phyloP scores from a whole-genome alignment of 768 basidiomycete genomes.

The Tremella yokohamensis region DNA sequence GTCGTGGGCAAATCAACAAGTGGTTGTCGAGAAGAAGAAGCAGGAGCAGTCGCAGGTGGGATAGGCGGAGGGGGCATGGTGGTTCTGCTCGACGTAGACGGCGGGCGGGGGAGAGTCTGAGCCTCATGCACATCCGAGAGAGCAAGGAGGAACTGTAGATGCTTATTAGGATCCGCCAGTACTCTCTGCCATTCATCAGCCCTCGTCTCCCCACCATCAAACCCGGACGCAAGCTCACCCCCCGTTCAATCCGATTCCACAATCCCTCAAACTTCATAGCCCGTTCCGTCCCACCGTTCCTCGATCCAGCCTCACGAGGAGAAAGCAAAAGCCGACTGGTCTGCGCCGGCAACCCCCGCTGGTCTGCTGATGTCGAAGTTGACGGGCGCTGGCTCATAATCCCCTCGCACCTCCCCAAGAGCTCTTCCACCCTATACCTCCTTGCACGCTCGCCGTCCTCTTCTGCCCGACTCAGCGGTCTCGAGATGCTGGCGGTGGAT shows the following conservation, averaged over 20 bases:
- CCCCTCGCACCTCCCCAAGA: conserved; percentile 41
- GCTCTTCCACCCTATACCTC: conserved; percentile 35
- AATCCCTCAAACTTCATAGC: conserved; percentile 32
- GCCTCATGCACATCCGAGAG: conserved; percentile 28
- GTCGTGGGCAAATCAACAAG: conserved; percentile 13
- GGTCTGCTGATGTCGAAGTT: conserved; percentile 20
- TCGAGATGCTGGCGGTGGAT: conserved; percentile 20
- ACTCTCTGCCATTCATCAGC: conserved; percentile 18
- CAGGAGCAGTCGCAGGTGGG: conserved; percentile 8
- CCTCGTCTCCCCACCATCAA: not conserved
- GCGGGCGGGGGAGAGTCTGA: conserved; percentile 1
- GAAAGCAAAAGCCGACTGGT: conserved; percentile 25
- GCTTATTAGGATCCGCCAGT: conserved; percentile 34
- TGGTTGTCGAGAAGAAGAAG: conserved; percentile 24
- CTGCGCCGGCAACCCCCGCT: conserved; percentile 27
- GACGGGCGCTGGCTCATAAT: conserved; percentile 26
- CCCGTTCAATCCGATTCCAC: conserved; percentile 41
- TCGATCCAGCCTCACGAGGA: conserved; percentile 2
- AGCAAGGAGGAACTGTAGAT: conserved; percentile 46
- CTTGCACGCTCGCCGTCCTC: conserved; percentile 27
- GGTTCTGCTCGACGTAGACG: not conserved
- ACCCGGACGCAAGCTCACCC: conserved; percentile 27
- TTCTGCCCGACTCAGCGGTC: conserved; percentile 18
- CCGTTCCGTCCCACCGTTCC: conserved; percentile 23
- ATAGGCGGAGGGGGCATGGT: conserved; percentile 11